Percentiles rank a stretch among this genome's conserved stretches.
These are phyloP conservation scores for Citrus sinensis DNA, from an alignment of 345 rosid genomes.

Conservation along the genomic window DNA sequence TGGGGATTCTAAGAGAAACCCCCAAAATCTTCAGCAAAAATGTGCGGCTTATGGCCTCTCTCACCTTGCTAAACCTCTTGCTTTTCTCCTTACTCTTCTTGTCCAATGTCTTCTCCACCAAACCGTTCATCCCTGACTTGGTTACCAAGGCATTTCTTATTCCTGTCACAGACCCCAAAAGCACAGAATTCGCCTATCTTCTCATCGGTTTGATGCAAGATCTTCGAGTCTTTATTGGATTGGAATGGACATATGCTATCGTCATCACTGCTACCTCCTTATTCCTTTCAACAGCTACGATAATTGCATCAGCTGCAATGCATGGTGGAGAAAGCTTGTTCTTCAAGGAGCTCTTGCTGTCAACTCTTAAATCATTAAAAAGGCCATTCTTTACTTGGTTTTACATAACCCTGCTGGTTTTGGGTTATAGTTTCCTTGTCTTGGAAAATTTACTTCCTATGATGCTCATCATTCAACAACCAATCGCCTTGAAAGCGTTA, in stretches of 20 bases:
- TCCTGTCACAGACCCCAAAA: conserved; percentile 22
- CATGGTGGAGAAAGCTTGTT: conserved; percentile 21
- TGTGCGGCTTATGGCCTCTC: conserved; percentile 33
- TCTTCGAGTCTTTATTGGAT: conserved; percentile 15
- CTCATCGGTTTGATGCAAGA: conserved; percentile 20
- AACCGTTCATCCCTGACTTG: conserved; percentile 25
- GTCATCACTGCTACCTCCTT: conserved; percentile 16
- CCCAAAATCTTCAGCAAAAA: conserved; percentile 38
- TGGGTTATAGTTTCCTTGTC: conserved; percentile 34
- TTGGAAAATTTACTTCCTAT: conserved; percentile 13
- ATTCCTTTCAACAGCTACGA: conserved; percentile 24
- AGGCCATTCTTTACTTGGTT: conserved; percentile 41
- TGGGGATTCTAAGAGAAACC: conserved; percentile 36
- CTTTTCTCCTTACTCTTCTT: conserved; percentile 26
- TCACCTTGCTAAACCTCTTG: conserved; percentile 27
- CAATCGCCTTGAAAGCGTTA: background rate
- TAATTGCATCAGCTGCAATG: conserved; percentile 35
- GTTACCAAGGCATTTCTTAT: conserved; percentile 17
- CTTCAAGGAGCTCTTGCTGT: conserved; percentile 23
- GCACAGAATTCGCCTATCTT: conserved; percentile 22
- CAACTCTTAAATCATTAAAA: conserved; percentile 30
- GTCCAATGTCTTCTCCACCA: conserved; percentile 27
- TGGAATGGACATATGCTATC: conserved; percentile 20
- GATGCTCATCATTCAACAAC: background rate
- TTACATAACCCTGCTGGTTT: conserved; percentile 29